These are phyloP conservation scores for Barnettozyma populi DNA, from an alignment of 805 yeast genomes.

Conservation along the genomic window DNA sequence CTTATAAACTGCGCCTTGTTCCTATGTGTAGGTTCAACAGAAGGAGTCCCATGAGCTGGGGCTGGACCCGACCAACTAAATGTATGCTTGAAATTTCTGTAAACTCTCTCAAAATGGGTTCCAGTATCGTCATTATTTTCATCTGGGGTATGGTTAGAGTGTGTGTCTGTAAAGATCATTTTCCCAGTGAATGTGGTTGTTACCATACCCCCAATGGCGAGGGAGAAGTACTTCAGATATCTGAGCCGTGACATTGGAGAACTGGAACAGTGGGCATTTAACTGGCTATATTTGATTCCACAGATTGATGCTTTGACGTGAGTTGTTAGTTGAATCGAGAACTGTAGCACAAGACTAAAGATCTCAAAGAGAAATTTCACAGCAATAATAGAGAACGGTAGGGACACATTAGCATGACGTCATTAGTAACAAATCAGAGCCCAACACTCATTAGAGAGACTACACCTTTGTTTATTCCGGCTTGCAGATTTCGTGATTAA, in stretches of 20 bases:
- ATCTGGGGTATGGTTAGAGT: slow-evolving; percentile 8
- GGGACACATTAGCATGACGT: too few relatives aligned
- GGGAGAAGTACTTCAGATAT: slow-evolving; percentile 6
- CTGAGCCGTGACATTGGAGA: background rate
- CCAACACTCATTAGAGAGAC: too few relatives aligned
- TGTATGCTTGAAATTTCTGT: slow-evolving; percentile 6
- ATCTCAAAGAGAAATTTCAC: too few relatives aligned
- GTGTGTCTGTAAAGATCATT: slow-evolving; percentile 10
- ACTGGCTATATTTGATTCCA: too few relatives aligned
- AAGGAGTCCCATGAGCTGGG: slow-evolving; percentile 2
- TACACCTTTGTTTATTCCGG: too few relatives aligned
- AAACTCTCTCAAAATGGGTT: slow-evolving; percentile 4
- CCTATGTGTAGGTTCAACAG: slow-evolving; percentile 4
- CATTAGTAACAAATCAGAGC: too few relatives aligned
- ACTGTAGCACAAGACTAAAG: too few relatives aligned
- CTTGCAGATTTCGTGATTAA: too few relatives aligned
- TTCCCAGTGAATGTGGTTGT: slow-evolving; percentile 5
- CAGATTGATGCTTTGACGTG: too few relatives aligned
- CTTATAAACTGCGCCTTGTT: slow-evolving; percentile 12
- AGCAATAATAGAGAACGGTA: too few relatives aligned
- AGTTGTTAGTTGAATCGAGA: too few relatives aligned
- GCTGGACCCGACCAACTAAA: slow-evolving; percentile 12
- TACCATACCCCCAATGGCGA: slow-evolving; percentile 9
- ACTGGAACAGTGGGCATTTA: background rate
- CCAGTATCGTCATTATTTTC: slow-evolving; percentile 8